phyloP scores from a whole-genome alignment of 2,329 filamentous ascomycete genomes.

The Neonectria faginata region DNA sequence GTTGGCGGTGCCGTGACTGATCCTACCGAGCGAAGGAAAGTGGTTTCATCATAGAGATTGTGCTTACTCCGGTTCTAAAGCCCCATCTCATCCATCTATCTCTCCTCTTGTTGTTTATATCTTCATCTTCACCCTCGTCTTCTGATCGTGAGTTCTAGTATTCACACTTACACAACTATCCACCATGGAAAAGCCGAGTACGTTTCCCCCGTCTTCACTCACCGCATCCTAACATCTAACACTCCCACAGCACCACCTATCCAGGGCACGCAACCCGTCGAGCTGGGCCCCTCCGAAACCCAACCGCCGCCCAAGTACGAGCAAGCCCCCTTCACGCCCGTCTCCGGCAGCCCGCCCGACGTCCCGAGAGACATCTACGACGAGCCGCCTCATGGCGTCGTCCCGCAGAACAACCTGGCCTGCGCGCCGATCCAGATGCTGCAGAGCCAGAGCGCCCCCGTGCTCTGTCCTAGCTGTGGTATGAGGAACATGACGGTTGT shows the following conservation, averaged over 20 bases:
- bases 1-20: neutral
- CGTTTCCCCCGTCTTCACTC: neutral
- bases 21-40: neutral
- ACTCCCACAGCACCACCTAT: conserved; percentile 25
- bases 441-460: conserved; percentile 30
- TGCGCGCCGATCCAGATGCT: conserved; percentile 34
- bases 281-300: neutral
- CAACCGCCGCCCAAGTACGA: conserved; percentile 30
- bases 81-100: neutral
- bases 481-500: conserved; percentile 28
- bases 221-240: neutral
- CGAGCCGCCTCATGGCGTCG: neutral
- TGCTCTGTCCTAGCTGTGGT: conserved; percentile 36
- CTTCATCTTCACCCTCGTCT: neutral
- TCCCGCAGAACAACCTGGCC: conserved; percentile 11
- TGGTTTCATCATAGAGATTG: neutral
- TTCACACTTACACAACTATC: neutral
- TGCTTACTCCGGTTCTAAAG: neutral
- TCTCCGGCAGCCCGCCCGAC: neutral
- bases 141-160: neutral
- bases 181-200: conserved; percentile 39
- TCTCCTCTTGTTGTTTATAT: neutral
- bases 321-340: neutral
- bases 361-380: neutral
- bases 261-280: conserved; percentile 1